Evolutionary conservation across 805 yeast genomes (phyloP).

Genomic region (Kluyveromyces lactis): DNA sequence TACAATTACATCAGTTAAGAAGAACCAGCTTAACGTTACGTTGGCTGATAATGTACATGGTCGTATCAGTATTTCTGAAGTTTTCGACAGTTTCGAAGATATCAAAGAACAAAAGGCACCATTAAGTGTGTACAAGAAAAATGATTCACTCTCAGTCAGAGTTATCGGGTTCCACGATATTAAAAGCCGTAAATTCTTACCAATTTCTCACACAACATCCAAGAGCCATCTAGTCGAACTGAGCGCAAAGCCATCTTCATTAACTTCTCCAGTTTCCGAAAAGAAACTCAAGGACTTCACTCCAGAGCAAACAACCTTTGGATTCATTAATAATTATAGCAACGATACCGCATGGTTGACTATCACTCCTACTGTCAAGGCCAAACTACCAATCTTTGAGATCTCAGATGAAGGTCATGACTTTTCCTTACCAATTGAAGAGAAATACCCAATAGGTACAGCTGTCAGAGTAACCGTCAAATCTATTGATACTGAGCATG

Average conservation of each 20-base stretch:
- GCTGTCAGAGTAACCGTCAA: constrained; percentile 54
- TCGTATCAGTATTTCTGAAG: constrained; percentile 66
- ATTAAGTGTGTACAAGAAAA: constrained; percentile 47
- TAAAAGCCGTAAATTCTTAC: constrained; percentile 56
- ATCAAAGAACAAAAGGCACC: constrained; percentile 55
- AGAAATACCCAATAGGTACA: constrained; percentile 62
- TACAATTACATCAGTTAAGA: constrained; percentile 51
- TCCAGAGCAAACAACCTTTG: constrained; percentile 44
- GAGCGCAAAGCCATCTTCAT: constrained; percentile 41
- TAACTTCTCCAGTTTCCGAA: constrained; percentile 21
- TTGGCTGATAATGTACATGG: constrained; percentile 76
- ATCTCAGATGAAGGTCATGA: constrained; percentile 44
- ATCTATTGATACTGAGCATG: constrained; percentile 45
- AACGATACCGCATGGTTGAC: constrained; percentile 60
- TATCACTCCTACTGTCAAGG: constrained; percentile 59
- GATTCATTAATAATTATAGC: constrained; percentile 57
- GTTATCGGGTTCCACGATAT: constrained; percentile 74
- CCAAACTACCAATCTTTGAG: constrained; percentile 58
- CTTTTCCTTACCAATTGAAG: constrained; percentile 40
- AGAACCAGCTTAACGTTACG: constrained; percentile 64
- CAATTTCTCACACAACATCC: constrained; percentile 51
- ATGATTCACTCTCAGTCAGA: constrained; percentile 49
- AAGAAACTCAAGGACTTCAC: constrained; percentile 36
- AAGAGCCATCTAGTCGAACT: constrained; percentile 57
- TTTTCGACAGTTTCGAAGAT: constrained; percentile 44